phyloP scores from a whole-genome alignment of 2,329 filamentous ascomycete genomes.

The Alternaria ethzedia region DNA sequence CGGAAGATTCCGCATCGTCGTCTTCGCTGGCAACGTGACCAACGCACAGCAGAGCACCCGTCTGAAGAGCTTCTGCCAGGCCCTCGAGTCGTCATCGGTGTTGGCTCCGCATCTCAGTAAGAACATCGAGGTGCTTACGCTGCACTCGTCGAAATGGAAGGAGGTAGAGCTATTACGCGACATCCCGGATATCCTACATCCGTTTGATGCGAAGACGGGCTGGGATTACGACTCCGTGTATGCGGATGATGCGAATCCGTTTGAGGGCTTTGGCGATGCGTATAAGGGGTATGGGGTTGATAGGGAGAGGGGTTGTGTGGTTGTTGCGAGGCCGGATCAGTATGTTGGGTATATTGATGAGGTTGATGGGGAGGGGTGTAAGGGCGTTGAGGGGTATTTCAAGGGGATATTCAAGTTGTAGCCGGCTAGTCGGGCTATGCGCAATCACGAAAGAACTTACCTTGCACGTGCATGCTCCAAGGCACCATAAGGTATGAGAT shows the following conservation, averaged over 20 bases:
- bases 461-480: too few species aligned
- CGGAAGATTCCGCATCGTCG: constrained; percentile 64
- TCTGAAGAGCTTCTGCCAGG: constrained; percentile 57
- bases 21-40: constrained; percentile 68
- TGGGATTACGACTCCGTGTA: constrained; percentile 55
- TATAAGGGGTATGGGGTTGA: constrained; percentile 67
- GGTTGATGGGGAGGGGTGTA: constrained; percentile 39
- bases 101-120: constrained; percentile 55
- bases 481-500: neutral
- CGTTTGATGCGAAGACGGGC: constrained; percentile 48
- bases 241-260: constrained; percentile 55
- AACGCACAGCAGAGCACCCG: constrained; percentile 51
- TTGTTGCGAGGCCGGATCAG: constrained; percentile 71
- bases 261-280: constrained; percentile 53
- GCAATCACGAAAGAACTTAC: too few species aligned
- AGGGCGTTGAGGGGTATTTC: constrained; percentile 42
- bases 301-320: constrained; percentile 60
- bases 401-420: constrained; percentile 33
- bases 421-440: neutral
- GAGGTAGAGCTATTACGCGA: constrained; percentile 53
- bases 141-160: constrained; percentile 62
- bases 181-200: constrained; percentile 53
- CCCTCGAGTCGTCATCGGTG: constrained; percentile 50
- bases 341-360: constrained; percentile 61
- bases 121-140: constrained; percentile 65